Percentiles rank a stretch among this genome's conserved stretches.
Evolutionary conservation across 352 stramenopile species (phyloP).

Genomic region (Blastocystis sp.): DNA sequence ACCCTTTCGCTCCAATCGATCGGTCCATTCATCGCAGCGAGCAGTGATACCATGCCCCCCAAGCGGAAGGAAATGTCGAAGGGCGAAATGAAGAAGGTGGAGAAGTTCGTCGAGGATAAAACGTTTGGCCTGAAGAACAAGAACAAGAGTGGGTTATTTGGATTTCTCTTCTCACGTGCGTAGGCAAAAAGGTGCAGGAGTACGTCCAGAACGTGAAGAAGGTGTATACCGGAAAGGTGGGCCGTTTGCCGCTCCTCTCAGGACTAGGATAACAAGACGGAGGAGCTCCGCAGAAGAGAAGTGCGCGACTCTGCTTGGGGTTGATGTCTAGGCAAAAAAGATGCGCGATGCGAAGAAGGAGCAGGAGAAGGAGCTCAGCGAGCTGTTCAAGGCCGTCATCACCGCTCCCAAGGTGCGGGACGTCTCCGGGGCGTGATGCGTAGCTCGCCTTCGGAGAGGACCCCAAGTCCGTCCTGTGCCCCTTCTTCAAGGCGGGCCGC

Average conservation of each 20-base stretch:
- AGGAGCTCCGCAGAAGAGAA: constrained; percentile 78
- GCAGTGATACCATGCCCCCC: constrained; percentile 49
- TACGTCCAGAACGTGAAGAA: constrained; percentile 85
- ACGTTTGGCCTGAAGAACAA: constrained; percentile 99
- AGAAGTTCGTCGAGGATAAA: constrained; percentile 92
- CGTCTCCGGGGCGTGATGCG: neutral
- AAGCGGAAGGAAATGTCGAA: constrained; percentile 76
- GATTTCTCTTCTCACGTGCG: constrained; percentile 71
- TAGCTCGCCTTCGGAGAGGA: constrained; percentile 82
- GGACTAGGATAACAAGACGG: constrained; percentile 78
- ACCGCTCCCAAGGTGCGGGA: constrained; percentile 33
- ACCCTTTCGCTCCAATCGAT: neutral
- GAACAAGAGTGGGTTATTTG: constrained; percentile 78
- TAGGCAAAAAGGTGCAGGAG: constrained; percentile 88
- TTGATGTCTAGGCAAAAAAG: constrained; percentile 75
- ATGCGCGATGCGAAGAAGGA: constrained; percentile 74
- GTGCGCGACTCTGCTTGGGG: constrained; percentile 10
- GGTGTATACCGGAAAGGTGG: constrained; percentile 75
- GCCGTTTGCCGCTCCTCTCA: neutral
- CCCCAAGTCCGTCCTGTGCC: constrained; percentile 82
- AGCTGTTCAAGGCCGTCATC: constrained; percentile 77
- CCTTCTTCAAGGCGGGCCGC: constrained; percentile 83
- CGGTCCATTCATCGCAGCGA: neutral
- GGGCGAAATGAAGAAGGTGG: constrained; percentile 83
- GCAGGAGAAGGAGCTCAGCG: constrained; percentile 79